Conservation (phyloP, 768 basidiomycete species). For the Tylopilus subfusipes region DNA sequence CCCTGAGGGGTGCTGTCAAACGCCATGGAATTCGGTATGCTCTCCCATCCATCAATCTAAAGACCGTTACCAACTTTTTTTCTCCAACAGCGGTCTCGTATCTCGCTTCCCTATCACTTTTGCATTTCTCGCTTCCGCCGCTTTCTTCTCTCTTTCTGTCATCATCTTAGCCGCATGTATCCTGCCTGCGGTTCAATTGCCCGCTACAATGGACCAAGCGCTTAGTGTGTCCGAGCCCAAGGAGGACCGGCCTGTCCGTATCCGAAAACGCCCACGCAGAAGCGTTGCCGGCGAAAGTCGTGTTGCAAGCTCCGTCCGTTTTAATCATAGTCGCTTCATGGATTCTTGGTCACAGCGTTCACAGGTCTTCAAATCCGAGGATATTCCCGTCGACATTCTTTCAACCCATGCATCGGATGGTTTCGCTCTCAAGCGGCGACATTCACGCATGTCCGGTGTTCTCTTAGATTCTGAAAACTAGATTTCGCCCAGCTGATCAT, state of each 20-base stretch:
- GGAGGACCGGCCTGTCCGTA: slow-evolving; percentile 21
- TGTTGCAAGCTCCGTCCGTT: slow-evolving; percentile 24
- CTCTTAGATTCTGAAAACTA: slow-evolving; percentile 30
- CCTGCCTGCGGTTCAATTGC: slow-evolving; percentile 43
- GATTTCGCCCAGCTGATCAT: slow-evolving; percentile 5
- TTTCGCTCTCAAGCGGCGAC: slow-evolving; percentile 43
- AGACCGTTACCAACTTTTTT: slow-evolving; percentile 1
- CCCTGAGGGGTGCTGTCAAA: slow-evolving; percentile 56
- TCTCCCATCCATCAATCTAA: neutral
- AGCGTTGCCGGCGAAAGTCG: slow-evolving; percentile 17
- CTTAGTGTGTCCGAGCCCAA: slow-evolving; percentile 7
- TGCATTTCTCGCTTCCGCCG: slow-evolving; percentile 42
- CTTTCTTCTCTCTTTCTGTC: slow-evolving; percentile 48
- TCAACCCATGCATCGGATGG: slow-evolving; percentile 27
- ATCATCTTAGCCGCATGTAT: slow-evolving; percentile 48
- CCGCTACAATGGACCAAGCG: slow-evolving; percentile 15
- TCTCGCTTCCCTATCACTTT: slow-evolving; percentile 64
- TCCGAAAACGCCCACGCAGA: slow-evolving; percentile 30
- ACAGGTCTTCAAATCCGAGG: slow-evolving; percentile 28
- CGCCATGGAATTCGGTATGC: slow-evolving; percentile 69
- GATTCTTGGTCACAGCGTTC: slow-evolving; percentile 11
- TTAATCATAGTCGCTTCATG: neutral
- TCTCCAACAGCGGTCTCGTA: slow-evolving; percentile 53
- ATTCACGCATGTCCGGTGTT: slow-evolving; percentile 38
- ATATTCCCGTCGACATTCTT: slow-evolving; percentile 29